Evolutionary conservation across 1,284 basidiomycete species (phyloP), one percentile per base, ranked within the genome.

Genomic region (Xerocomus minutiporus): DNA sequence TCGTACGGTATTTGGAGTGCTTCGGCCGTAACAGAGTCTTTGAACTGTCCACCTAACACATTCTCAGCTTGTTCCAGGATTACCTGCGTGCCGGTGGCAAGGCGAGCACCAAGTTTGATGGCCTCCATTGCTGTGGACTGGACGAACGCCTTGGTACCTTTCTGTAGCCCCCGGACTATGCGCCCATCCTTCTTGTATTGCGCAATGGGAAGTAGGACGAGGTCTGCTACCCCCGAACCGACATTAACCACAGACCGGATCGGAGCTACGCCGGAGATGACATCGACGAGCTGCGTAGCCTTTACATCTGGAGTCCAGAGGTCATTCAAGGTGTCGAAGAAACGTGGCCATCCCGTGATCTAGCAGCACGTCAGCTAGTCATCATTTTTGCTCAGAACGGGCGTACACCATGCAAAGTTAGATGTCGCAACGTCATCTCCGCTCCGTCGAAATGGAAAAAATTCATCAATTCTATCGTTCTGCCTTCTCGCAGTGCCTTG

Each of bases 361-460:
- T 94, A 62, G 57, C 20, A 36, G 13, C 5, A 40, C 6, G 32
- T 66, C n/a, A 50, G 58, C 46, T 15, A 17, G 4, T 34, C 43
- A 25, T 46, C 34, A 7, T 35, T 23, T 23, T 48, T 28, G 29
- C 31, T 46, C 5, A 20, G 47, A 57, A 50, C 9, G 36, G 13
- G 78, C 91, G 65, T 70, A 95, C 92, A 15, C 96, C 97, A 49
- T 88, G 84, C 25, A 98, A 69, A 13, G 91, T 94, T 55, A 98
- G 86, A 65, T 97, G 94, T 48, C 96, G 81, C 48, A 99, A 73
- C 0, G 93, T 96, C 93, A 99, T 98, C 70, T 97, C 96, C 3
- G 96, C 91, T 0, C 93, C 96, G 62, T 99, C 96, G 62, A 99
- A 99, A 71, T 98, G 95, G 85, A 99, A 99, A 69, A 99, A 98